These are phyloP conservation scores for Allomyces arbusculus DNA, from an alignment of 192 early-diverging fungal genomes.

Conservation along the genomic window DNA sequence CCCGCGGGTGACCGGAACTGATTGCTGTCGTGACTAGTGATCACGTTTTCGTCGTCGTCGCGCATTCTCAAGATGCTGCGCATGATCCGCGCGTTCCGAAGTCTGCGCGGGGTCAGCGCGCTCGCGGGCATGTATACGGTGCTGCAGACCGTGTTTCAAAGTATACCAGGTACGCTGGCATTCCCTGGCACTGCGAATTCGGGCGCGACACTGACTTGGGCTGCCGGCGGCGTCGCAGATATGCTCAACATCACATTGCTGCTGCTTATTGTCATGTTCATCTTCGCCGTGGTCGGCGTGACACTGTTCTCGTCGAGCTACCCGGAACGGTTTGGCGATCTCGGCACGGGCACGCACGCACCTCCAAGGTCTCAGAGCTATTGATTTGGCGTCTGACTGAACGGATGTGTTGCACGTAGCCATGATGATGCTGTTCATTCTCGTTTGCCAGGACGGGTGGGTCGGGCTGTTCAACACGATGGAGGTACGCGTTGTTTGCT, in stretches of 20 bases:
- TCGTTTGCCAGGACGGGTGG: slow-evolving; percentile 19
- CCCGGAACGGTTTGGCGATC: slow-evolving; percentile 11
- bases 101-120: slow-evolving; percentile 7
- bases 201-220: too few relatives aligned
- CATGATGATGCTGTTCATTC: slow-evolving; percentile 16
- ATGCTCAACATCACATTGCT: slow-evolving; percentile 18
- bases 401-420: slow-evolving; percentile 1
- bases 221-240: slow-evolving; percentile 4
- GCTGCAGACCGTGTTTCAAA: slow-evolving; percentile 14
- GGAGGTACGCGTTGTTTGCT: slow-evolving; percentile 2
- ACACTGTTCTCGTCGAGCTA: slow-evolving; percentile 13
- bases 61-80: slow-evolving; percentile 12
- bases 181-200: too few relatives aligned
- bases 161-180: slow-evolving; percentile 6
- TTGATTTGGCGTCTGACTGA: too few relatives aligned
- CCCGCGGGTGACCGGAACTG: too few relatives aligned
- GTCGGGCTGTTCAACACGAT: slow-evolving; percentile 9
- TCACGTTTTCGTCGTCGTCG: slow-evolving; percentile 2
- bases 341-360: slow-evolving; percentile 3
- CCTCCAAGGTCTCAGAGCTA: too few relatives aligned
- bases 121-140: slow-evolving; percentile 17
- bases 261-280: slow-evolving; percentile 15
- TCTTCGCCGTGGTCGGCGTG: slow-evolving; percentile 17
- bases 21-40: neutral
- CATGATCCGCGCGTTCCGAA: slow-evolving; percentile 12